Percentiles rank a stretch among this genome's conserved stretches.
phyloP scores from a whole-genome alignment of 2,329 filamentous ascomycete species.

The Sarocladium oryzae region DNA sequence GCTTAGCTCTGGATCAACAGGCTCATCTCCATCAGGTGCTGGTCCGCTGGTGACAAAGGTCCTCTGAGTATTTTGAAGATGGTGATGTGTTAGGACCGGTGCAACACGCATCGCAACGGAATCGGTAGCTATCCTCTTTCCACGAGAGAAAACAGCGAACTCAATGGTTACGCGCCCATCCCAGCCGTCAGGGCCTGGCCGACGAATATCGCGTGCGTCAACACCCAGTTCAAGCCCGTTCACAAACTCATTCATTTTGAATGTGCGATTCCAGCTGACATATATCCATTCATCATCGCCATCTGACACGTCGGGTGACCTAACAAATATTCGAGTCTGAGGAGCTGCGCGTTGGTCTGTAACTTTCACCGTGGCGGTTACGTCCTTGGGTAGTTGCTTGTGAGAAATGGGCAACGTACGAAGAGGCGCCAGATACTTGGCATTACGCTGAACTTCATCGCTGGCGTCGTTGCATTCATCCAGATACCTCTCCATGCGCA shows the following conservation, averaged over 20 bases:
- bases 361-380: slow-evolving; percentile 15
- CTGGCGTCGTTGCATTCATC: slow-evolving; percentile 29
- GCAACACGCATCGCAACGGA: slow-evolving; percentile 28
- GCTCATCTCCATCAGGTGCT: background rate
- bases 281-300: slow-evolving; percentile 20
- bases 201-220: slow-evolving; percentile 25
- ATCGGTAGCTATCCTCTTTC: slow-evolving; percentile 16
- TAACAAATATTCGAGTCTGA: slow-evolving; percentile 23
- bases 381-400: slow-evolving; percentile 13
- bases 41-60: slow-evolving; percentile 17
- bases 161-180: slow-evolving; percentile 21
- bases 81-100: slow-evolving; percentile 31
- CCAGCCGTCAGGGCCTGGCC: slow-evolving; percentile 17
- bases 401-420: slow-evolving; percentile 19
- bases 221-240: slow-evolving; percentile 28
- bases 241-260: slow-evolving; percentile 21
- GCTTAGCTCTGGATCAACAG: background rate
- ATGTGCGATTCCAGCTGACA: slow-evolving; percentile 19
- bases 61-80: slow-evolving; percentile 22
- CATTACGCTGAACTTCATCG: slow-evolving; percentile 23
- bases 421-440: slow-evolving; percentile 26
- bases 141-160: slow-evolving; percentile 22
- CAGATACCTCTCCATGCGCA: slow-evolving; percentile 18
- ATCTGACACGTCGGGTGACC: too few relatives aligned
- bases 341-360: slow-evolving; percentile 7